Percentiles rank a stretch among this genome's conserved stretches.
These are phyloP conservation scores for Guyanaporus albipodus DNA, from an alignment of 768 basidiomycete genomes.

Conservation along the genomic window DNA sequence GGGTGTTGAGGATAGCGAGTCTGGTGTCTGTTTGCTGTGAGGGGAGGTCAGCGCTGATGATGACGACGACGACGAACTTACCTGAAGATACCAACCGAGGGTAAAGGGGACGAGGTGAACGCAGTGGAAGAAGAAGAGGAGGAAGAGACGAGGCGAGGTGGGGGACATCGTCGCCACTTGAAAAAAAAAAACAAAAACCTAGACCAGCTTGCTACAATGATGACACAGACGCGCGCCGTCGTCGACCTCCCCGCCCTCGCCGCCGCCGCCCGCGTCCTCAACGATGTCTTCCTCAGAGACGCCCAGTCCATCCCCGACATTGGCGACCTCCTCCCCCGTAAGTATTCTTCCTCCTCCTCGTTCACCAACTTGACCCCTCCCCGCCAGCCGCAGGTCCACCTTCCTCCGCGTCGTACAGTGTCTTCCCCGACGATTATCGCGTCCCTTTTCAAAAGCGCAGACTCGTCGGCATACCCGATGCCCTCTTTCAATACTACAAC, in stretches of 20 bases:
- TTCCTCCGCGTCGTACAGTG: constrained; percentile 73
- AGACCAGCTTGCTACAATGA: too few relatives aligned
- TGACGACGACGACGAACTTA: too few relatives aligned
- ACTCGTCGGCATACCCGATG: constrained; percentile 73
- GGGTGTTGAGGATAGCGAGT: constrained; percentile 71
- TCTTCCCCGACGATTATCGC: constrained; percentile 73
- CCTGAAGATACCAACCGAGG: constrained; percentile 89
- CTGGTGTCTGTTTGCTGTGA: constrained; percentile 55
- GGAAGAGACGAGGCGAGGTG: constrained; percentile 66
- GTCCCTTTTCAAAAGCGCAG: constrained; percentile 78
- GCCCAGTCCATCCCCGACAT: constrained; percentile 71
- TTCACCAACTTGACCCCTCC: constrained; percentile 8
- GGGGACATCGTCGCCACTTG: too few relatives aligned
- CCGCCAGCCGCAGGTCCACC: constrained; percentile 57
- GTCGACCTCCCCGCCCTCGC: constrained; percentile 63
- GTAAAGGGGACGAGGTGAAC: constrained; percentile 69
- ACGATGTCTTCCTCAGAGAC: constrained; percentile 70
- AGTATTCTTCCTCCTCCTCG: not conserved
- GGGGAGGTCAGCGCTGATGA: too few relatives aligned
- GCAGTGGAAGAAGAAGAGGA: constrained; percentile 80
- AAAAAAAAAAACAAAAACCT: too few relatives aligned
- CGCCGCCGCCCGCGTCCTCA: constrained; percentile 61
- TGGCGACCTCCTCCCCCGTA: constrained; percentile 65
- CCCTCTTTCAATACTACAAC: constrained; percentile 73
- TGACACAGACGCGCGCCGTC: constrained; percentile 21